Conservation (phyloP, 257 asterid species). For the Catharanthus roseus region DNA sequence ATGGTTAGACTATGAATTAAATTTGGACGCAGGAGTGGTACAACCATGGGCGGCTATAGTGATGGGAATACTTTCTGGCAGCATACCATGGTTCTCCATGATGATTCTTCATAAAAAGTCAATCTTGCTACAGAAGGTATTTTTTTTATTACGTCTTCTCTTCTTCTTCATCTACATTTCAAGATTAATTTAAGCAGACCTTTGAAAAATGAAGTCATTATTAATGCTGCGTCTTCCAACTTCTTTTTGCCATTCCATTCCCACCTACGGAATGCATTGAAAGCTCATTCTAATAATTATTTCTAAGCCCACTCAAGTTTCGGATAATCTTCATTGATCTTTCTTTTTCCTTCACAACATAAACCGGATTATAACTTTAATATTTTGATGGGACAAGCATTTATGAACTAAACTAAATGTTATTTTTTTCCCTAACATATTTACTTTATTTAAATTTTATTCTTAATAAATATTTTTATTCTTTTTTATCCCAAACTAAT, state of each 20-base stretch:
- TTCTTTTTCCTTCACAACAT: background rate
- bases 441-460: no score
- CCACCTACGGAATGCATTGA: background rate
- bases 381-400: no score
- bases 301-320: background rate
- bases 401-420: no score
- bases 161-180: no score
- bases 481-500: no score
- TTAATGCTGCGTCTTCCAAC: background rate
- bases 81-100: slow-evolving; percentile 88
- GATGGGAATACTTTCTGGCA: slow-evolving; percentile 69
- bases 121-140: slow-evolving; percentile 65
- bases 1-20: background rate
- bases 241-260: background rate
- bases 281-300: no score
- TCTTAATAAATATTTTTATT: no score
- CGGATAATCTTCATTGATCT: background rate
- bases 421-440: no score
- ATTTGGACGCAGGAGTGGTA: slow-evolving; percentile 56
- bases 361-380: background rate
- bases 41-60: slow-evolving; percentile 95
- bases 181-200: background rate
- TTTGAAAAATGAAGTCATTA: background rate
- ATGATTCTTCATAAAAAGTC: slow-evolving; percentile 93
- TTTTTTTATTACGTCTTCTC: no score